phyloP scores from a whole-genome alignment of 495 filamentous ascomycete species.

The Trichoderma orchidacearum region DNA sequence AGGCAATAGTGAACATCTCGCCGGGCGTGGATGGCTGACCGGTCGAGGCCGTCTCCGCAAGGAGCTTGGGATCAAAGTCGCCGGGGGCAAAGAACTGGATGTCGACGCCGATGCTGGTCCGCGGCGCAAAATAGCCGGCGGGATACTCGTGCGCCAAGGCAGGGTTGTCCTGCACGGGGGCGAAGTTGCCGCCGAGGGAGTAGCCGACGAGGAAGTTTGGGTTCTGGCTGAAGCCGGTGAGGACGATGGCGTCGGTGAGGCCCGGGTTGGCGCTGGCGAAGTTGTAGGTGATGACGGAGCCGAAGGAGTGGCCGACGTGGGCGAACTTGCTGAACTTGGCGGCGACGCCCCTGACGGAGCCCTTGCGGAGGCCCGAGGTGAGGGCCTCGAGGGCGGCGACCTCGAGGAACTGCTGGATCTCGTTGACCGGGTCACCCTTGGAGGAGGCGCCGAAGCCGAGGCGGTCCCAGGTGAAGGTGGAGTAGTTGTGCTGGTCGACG shows the following conservation, averaged over 20 bases:
- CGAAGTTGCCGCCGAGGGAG: constrained; percentile 27
- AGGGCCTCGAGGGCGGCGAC: constrained; percentile 34
- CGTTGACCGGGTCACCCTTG: constrained; percentile 35
- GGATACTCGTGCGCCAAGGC: constrained; percentile 19
- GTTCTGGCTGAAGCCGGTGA: constrained; percentile 42
- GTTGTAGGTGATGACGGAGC: constrained; percentile 29
- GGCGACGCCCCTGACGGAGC: constrained; percentile 16
- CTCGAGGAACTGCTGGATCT: constrained; percentile 39
- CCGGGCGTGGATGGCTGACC: constrained; percentile 38
- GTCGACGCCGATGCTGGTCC: constrained; percentile 1
- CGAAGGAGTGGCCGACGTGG: constrained; percentile 44
- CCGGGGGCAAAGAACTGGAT: constrained; percentile 29
- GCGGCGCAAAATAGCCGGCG: constrained; percentile 12
- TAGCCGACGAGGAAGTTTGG: constrained; percentile 19
- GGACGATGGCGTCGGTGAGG: constrained; percentile 39
- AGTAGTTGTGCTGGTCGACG: constrained; percentile 35
- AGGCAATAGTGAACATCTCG: constrained; percentile 30
- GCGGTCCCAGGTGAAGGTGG: constrained; percentile 43
- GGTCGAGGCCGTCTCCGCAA: constrained; percentile 22
- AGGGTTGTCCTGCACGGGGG: constrained; percentile 31
- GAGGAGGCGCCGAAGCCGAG: constrained; percentile 42
- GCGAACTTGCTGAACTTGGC: constrained; percentile 28
- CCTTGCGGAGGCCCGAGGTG: constrained; percentile 31
- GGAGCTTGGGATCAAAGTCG: constrained; percentile 31
- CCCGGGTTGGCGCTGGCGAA: constrained; percentile 34